Evolutionary conservation across 768 basidiomycete genomes (phyloP), one percentile per base, ranked within the genome.

Genomic region (Lyophyllum semitale): DNA sequence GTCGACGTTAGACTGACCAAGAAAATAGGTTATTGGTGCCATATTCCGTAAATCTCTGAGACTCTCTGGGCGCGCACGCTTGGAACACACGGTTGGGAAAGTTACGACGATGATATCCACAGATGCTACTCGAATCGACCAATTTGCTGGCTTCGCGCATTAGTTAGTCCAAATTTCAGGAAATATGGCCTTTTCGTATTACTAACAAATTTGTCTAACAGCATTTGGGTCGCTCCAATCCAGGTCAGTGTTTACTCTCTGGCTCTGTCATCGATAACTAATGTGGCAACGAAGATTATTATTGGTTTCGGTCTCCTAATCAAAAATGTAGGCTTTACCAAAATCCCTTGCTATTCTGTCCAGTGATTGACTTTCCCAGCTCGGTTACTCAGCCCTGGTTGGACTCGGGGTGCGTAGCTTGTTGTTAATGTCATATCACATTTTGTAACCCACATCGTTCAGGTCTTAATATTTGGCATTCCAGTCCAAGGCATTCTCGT

Each of bases 31-130:
- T 25, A 76, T 78, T 33, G 79, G 77, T 2, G 65, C 61, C 27
- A 81, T 89, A 29, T 84, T 85, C 59, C 79, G 85, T 20, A 91
- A 91, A 65, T 84, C 86, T 0, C 70, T 90, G 35, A 80, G 87
- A 12, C 70, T 90, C 0, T 89, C 87, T 15, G 82, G 83, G 0
- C 75, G 80, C 46, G 76, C 86, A 8, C 75, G 85, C 18, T 55
- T 79, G 25, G 74, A 82, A 40, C 84, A 88, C 62, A 82, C 77
- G 18, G 82, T 83, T 38, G 88, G 88, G 0, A 76, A 86, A 63
- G 83, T 89, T 46, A 87, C 83, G 9, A 90, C 87, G 0, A 81
- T 89, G 75, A 85, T 89, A 7, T 84, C 84, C 1, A 78, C 83
- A 12, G 88, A 91, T 62, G 70, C 84, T 0, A 77, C 78, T 5